Conservation (phyloP, 2,329 filamentous ascomycete species). For the Penicillium sclerotiorum region DNA sequence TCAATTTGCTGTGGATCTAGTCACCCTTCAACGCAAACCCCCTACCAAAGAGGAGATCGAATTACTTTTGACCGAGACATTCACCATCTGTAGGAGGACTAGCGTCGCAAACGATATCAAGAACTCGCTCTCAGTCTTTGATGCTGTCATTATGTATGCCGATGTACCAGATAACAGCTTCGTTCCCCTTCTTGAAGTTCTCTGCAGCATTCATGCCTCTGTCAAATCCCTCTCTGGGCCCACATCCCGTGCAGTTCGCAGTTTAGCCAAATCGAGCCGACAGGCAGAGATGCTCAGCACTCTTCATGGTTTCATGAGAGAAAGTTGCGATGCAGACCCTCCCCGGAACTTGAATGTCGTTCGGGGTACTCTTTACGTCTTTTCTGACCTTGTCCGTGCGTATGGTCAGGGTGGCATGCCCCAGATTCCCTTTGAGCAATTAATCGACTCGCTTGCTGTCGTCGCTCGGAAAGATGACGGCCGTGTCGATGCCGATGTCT, state of each 20-base stretch:
- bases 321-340: constrained; percentile 33
- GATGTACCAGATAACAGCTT: constrained; percentile 44
- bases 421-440: constrained; percentile 37
- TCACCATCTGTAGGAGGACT: constrained; percentile 45
- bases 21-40: constrained; percentile 45
- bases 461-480: constrained; percentile 41
- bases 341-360: constrained; percentile 43
- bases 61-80: constrained; percentile 39
- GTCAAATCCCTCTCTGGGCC: constrained; percentile 47
- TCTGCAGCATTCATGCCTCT: constrained; percentile 49
- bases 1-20: constrained; percentile 46
- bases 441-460: constrained; percentile 39
- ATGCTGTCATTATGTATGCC: constrained; percentile 46
- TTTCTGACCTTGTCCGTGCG: constrained; percentile 44
- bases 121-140: constrained; percentile 44
- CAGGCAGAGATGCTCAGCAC: constrained; percentile 43
- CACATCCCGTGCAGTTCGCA: constrained; percentile 46
- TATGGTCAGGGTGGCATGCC: constrained; percentile 44
- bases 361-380: constrained; percentile 44
- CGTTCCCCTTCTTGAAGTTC: constrained; percentile 41
- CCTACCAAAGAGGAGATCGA: constrained; percentile 40
- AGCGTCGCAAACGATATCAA: constrained; percentile 46
- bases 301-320: constrained; percentile 40
- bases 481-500: constrained; percentile 42
- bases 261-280: constrained; percentile 42